Evolutionary conservation across 2,329 filamentous ascomycete species (phyloP), one percentile per base, ranked within the genome.

Genomic region (Sporothrix humicola): DNA sequence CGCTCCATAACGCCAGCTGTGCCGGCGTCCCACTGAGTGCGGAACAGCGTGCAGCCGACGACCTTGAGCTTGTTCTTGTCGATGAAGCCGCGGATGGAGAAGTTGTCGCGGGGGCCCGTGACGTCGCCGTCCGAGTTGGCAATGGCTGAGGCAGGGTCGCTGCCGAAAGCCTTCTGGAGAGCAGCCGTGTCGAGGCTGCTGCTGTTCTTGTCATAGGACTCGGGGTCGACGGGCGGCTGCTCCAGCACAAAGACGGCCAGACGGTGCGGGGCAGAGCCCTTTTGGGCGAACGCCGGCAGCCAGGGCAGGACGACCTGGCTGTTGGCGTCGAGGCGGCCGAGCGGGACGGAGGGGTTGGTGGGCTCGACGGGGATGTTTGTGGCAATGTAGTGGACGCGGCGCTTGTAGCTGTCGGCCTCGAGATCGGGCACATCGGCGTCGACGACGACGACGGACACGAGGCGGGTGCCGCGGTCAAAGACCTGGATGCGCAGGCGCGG

Each of bases 191-290:
- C 89, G 76, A 94, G 79, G 3, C 48, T 54, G 44, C 71, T 58
- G 61, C 59, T 23, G 75, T 87, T 79, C 72, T 87, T 89, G 71
- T 90, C 84, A 70, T 87, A 85, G 5, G 83, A 83, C 44, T 87
- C 82, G 78, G 93, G 88, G 75, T 94, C 79, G 71, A 87, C 89
- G 72, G 89, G 84, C 70, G 87, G 85, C 82, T 99, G 96, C 84
- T 97, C 90, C 69, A 98, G 85, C 26, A 99, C 85, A 80, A 96
- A 92, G 74, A 98, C 84, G 66, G 91, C 91, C 72, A 98, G 86
- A 71, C 96, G 92, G 83, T 98, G 96, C 84, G 98, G 98, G 1
- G 93, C 93, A 1, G 92, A 89, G 73, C 96, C 96, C 85, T 96
- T 97, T 81, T 97, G 93, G 0, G 94, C 91, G 80, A 92, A 93